Conservation (phyloP, 2,329 filamentous ascomycete genomes). For the Ophiocordyceps sinensis region DNA sequence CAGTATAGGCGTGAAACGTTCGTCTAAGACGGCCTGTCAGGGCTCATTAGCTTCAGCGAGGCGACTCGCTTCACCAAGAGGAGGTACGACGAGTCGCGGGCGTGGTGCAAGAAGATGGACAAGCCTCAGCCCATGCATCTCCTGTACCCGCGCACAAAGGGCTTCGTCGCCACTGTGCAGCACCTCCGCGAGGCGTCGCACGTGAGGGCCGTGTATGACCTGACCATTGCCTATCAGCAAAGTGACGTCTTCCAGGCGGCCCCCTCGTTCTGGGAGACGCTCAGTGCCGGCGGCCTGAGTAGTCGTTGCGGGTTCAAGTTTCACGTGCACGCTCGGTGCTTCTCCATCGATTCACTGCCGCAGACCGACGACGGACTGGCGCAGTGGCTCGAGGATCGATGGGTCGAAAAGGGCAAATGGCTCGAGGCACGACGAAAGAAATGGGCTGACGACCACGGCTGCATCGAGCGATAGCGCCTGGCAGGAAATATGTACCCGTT, state of each 20-base stretch:
- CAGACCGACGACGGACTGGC: constrained; percentile 31
- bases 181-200: constrained; percentile 35
- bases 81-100: constrained; percentile 35
- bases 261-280: constrained; percentile 38
- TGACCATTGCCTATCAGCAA: constrained; percentile 38
- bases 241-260: constrained; percentile 27
- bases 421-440: constrained; percentile 20
- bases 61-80: constrained; percentile 41
- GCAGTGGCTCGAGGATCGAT: constrained; percentile 36
- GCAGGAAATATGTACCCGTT: no score
- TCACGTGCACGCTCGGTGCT: constrained; percentile 34
- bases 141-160: constrained; percentile 45
- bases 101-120: constrained; percentile 35
- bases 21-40: constrained; percentile 16
- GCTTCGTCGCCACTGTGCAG: constrained; percentile 44
- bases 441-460: constrained; percentile 2
- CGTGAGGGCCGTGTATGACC: constrained; percentile 39
- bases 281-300: constrained; percentile 26
- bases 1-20: not conserved
- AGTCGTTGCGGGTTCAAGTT: constrained; percentile 27
- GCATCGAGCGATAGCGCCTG: no score
- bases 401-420: constrained; percentile 38
- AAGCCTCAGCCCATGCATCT: constrained; percentile 40
- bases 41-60: constrained; percentile 52
- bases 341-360: constrained; percentile 32